These are phyloP conservation scores for Mucor lusitanicus DNA, from an alignment of 371 early-diverging fungal species.

Conservation along the genomic window DNA sequence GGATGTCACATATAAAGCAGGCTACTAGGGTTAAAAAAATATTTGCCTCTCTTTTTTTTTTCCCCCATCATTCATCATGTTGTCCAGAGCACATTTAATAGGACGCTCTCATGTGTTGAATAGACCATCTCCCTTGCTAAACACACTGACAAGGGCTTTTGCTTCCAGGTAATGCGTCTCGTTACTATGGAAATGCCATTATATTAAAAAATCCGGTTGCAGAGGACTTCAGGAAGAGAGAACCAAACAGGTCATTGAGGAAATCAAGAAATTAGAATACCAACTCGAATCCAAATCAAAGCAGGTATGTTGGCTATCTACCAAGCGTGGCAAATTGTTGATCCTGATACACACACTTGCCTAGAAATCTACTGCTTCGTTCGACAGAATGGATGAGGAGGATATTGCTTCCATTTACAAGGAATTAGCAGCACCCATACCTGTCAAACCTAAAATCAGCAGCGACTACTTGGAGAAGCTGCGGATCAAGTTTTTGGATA, in stretches of 20 bases:
- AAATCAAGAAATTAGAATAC: conserved; percentile 36
- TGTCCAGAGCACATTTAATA: neutral
- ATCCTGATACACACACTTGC: neutral
- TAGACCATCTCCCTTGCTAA: neutral
- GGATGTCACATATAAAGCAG: too few species aligned
- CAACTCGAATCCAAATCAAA: conserved; percentile 24
- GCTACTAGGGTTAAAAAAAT: neutral
- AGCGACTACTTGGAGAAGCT: conserved; percentile 50
- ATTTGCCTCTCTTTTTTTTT: neutral
- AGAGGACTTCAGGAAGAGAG: conserved; percentile 26
- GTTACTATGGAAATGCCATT: neutral
- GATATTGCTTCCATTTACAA: conserved; percentile 34
- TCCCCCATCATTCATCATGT: neutral
- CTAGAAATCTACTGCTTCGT: conserved; percentile 10
- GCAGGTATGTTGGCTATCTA: conserved; percentile 11
- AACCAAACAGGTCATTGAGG: conserved; percentile 31
- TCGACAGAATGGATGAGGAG: conserved; percentile 25
- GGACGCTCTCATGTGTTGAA: neutral
- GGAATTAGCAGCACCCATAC: conserved; percentile 32
- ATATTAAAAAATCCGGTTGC: too few species aligned
- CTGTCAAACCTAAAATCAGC: conserved; percentile 40
- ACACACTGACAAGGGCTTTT: neutral
- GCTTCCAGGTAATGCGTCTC: conserved; percentile 10
- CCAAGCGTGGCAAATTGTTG: neutral
- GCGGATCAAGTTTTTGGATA: conserved; percentile 47